Percentiles rank a stretch among this genome's conserved stretches.
Evolutionary conservation across 768 basidiomycete genomes (phyloP).

Genomic region (Pleurotus djamor): DNA sequence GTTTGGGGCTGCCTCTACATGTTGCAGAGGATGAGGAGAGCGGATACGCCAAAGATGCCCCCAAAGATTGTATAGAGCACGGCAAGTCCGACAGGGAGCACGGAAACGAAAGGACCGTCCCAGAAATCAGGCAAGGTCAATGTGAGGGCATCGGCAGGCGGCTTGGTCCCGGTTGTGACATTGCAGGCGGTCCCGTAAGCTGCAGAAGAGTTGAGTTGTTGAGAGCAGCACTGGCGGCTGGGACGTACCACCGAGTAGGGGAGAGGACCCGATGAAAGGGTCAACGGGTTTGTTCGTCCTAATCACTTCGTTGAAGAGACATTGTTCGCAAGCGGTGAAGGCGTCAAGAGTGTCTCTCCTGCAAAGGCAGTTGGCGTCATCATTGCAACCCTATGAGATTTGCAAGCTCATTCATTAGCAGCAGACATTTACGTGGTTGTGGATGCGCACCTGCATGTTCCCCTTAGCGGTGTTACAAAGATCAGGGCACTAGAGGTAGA

Average conservation of each 20-base stretch:
- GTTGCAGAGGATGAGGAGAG: constrained; percentile 51
- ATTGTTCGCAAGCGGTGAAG: constrained; percentile 60
- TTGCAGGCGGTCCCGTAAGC: constrained; percentile 56
- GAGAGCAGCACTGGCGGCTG: neutral
- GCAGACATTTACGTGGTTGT: too few relatives aligned
- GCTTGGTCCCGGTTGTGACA: constrained; percentile 27
- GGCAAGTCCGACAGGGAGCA: constrained; percentile 41
- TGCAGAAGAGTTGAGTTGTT: constrained; percentile 19
- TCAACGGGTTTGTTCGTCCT: constrained; percentile 45
- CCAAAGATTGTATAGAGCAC: constrained; percentile 42
- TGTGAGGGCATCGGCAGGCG: constrained; percentile 34
- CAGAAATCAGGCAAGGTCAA: constrained; percentile 49
- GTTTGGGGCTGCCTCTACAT: constrained; percentile 26
- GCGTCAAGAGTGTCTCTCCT: constrained; percentile 30
- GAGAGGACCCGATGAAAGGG: constrained; percentile 54
- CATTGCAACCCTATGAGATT: constrained; percentile 29
- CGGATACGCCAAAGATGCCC: constrained; percentile 44
- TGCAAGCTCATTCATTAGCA: constrained; percentile 32
- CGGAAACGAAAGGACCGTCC: constrained; percentile 52
- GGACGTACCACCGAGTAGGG: constrained; percentile 52
- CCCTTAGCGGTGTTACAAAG: neutral
- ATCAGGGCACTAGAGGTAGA: neutral
- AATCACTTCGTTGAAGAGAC: constrained; percentile 61
- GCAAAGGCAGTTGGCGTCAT: constrained; percentile 58
- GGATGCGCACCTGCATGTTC: constrained; percentile 5